These are phyloP conservation scores for Trametes pubescens DNA, from an alignment of 1,284 basidiomycete genomes.

Conservation along the genomic window DNA sequence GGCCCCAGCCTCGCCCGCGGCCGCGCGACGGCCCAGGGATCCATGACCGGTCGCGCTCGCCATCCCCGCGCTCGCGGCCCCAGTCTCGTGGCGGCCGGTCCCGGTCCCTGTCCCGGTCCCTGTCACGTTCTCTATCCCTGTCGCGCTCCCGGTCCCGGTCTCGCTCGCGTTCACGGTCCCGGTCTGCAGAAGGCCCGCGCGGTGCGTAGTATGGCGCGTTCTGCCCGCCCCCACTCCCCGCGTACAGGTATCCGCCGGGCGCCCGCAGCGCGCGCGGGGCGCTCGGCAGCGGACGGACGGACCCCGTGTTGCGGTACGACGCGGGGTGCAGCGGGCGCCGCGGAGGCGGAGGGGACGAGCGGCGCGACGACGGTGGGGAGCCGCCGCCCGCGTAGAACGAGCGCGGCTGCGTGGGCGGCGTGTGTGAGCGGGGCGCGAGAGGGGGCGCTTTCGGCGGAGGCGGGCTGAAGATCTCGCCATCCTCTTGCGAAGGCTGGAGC, in stretches of 20 bases:
- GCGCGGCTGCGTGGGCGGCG: constrained; percentile 57
- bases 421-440: constrained; percentile 47
- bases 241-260: constrained; percentile 30
- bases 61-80: constrained; percentile 31
- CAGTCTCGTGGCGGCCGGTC: constrained; percentile 24
- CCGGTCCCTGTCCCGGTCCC: constrained; percentile 23
- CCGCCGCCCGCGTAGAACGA: constrained; percentile 45
- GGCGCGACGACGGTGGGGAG: constrained; percentile 35
- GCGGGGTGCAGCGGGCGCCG: constrained; percentile 40
- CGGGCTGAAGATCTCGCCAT: constrained; percentile 59
- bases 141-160: constrained; percentile 26
- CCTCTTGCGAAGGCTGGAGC: constrained; percentile 52
- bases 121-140: constrained; percentile 46
- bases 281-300: constrained; percentile 53
- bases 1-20: constrained; percentile 26
- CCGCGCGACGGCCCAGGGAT: constrained; percentile 31
- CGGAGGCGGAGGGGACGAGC: constrained; percentile 34
- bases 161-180: constrained; percentile 43
- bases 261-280: constrained; percentile 62
- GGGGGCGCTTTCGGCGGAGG: constrained; percentile 44
- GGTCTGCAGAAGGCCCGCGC: constrained; percentile 56
- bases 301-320: constrained; percentile 35
- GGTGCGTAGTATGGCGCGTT: constrained; percentile 35
- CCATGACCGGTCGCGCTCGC: constrained; percentile 28
- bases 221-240: constrained; percentile 25